Percentiles rank a stretch among this genome's conserved stretches.
phyloP scores from a whole-genome alignment of 1,139 yeast genomes.

The Hyphopichia burtonii region DNA sequence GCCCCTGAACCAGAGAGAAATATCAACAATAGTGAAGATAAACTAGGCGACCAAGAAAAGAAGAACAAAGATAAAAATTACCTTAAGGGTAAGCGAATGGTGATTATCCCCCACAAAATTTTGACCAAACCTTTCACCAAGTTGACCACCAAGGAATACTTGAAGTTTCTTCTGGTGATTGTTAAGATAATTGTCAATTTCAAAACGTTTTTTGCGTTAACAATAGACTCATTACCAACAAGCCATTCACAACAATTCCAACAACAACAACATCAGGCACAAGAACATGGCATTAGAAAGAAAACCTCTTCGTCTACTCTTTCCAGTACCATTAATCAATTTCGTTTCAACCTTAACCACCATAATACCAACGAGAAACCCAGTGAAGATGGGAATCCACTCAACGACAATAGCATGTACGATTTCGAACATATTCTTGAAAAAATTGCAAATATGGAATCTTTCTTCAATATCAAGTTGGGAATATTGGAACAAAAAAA shows the following conservation, averaged over 20 bases:
- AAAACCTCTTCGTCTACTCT: constrained; percentile 6
- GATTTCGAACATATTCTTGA: constrained; percentile 24
- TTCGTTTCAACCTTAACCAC: constrained; percentile 5
- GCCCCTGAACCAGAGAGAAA: no score
- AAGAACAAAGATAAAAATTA: not conserved
- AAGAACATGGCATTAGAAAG: not conserved
- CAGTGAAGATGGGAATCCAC: not conserved
- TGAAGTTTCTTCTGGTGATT: constrained; percentile 35
- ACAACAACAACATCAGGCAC: not conserved
- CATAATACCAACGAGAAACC: not conserved
- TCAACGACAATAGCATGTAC: constrained; percentile 7
- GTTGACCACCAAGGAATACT: constrained; percentile 38
- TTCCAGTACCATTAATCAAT: constrained; percentile 11
- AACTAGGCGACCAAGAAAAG: not conserved
- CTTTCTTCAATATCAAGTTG: constrained; percentile 15
- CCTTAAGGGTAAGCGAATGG: constrained; percentile 19
- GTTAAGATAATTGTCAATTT: constrained; percentile 41
- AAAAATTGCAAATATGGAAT: constrained; percentile 15
- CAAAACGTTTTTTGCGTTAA: constrained; percentile 24
- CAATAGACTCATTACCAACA: constrained; percentile 5
- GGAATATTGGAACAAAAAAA: not conserved
- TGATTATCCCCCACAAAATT: constrained; percentile 45
- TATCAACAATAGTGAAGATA: no score
- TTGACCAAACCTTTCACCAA: constrained; percentile 43
- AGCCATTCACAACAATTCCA: not conserved